Conservation (phyloP, 2,329 filamentous ascomycete genomes). For the Nectriaceae sp. region DNA sequence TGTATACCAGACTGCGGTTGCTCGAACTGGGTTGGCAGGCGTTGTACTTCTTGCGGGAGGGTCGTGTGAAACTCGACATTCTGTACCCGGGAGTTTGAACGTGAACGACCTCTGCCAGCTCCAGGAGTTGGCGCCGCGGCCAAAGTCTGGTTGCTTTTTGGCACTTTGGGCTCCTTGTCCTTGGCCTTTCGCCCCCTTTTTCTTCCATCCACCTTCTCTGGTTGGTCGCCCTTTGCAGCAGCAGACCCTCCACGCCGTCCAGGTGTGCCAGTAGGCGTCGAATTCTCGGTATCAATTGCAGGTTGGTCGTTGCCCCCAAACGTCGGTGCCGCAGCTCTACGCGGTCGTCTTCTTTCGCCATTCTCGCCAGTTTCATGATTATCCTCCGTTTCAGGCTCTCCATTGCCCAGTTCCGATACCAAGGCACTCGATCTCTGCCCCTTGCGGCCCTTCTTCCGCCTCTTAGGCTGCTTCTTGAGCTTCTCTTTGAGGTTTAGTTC, state of each 20-base stretch:
- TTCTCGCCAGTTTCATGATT: constrained; percentile 59
- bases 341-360: constrained; percentile 61
- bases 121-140: constrained; percentile 46
- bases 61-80: constrained; percentile 44
- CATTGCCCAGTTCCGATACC: constrained; percentile 66
- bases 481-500: constrained; percentile 76
- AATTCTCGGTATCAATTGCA: constrained; percentile 60
- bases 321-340: constrained; percentile 68
- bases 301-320: constrained; percentile 64
- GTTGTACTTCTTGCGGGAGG: constrained; percentile 41
- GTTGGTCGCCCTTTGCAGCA: constrained; percentile 42
- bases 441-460: constrained; percentile 56
- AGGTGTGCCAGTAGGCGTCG: constrained; percentile 59
- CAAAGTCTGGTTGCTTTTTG: constrained; percentile 45
- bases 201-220: constrained; percentile 48
- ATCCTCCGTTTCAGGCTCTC: constrained; percentile 58
- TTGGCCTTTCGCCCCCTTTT: constrained; percentile 42
- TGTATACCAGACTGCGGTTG: constrained; percentile 43
- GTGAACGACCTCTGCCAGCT: constrained; percentile 50
- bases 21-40: constrained; percentile 47
- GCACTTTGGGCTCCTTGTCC: constrained; percentile 44
- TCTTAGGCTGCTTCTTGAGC: constrained; percentile 64
- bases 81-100: constrained; percentile 55
- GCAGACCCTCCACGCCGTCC: constrained; percentile 48
- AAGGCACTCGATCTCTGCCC: constrained; percentile 65